Percentiles rank a stretch among this genome's conserved stretches.
These are phyloP conservation scores for Leccinellum rugosiceps DNA, from an alignment of 768 basidiomycete genomes.

Conservation along the genomic window DNA sequence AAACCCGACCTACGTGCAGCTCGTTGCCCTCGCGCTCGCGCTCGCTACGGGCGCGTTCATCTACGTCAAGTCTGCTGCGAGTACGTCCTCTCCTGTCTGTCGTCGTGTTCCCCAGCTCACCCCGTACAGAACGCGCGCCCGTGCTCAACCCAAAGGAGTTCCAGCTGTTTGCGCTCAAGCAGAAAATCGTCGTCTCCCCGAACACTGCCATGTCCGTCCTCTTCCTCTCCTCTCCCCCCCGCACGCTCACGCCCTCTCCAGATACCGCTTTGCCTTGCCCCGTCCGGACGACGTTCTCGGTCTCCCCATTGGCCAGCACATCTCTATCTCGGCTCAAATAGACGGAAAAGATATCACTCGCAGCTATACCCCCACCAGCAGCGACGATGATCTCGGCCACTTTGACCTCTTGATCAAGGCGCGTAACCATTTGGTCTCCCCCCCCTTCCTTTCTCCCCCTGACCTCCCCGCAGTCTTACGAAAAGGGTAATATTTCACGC, in stretches of 20 bases:
- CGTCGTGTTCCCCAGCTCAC: not conserved
- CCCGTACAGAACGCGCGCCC: conserved; percentile 57
- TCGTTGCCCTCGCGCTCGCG: conserved; percentile 51
- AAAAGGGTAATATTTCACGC: conserved; percentile 95
- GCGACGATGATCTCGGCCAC: conserved; percentile 88
- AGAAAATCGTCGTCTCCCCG: conserved; percentile 83
- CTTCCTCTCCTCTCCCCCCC: not conserved
- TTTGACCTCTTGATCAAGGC: conserved; percentile 99
- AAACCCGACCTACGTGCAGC: conserved; percentile 34
- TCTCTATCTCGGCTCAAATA: conserved; percentile 86
- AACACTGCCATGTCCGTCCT: conserved; percentile 88
- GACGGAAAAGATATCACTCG: conserved; percentile 87
- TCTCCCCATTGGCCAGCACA: conserved; percentile 95
- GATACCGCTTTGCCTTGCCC: conserved; percentile 91
- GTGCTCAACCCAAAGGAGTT: conserved; percentile 73
- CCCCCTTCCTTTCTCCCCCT: not conserved
- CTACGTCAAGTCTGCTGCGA: conserved; percentile 48
- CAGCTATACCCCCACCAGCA: conserved; percentile 94
- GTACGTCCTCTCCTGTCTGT: conserved; percentile 29
- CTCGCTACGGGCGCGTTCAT: conserved; percentile 48
- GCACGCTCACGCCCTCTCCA: conserved; percentile 29
- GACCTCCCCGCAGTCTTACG: conserved; percentile 66
- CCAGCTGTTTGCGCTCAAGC: conserved; percentile 75
- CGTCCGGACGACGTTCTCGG: conserved; percentile 75
- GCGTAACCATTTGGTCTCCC: conserved; percentile 1